Evolutionary conservation across 139 green algal genomes (phyloP), one percentile per base, ranked within the genome.

Genomic region (Raphidocelis subcapitata): DNA sequence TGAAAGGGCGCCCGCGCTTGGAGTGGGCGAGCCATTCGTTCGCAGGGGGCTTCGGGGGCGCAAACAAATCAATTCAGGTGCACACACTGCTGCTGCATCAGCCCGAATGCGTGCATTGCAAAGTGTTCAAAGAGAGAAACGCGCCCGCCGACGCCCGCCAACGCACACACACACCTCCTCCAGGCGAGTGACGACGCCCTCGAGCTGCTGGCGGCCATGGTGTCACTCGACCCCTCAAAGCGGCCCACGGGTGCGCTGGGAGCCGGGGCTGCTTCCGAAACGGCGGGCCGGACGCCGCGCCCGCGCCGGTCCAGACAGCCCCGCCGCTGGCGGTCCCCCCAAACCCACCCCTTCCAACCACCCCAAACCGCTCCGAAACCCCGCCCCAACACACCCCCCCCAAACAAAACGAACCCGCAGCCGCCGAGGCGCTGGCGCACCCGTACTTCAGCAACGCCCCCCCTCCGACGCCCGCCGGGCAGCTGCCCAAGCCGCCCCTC

Each of bases 381-480:
- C 12, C 62, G 41, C 3, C 32, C 28, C 32, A 3, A 31, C 62
- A 3, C 15, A 32, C 35, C 62, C 33, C 18, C 16, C 32, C 35
- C 18, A 15, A 28, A 47, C 28, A 65, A n/a, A n/a, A n/a, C n/a
- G n/a, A n/a, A n/a, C 5, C 16, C 68, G 72, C 73, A 55, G 81
- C 82, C 31, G 68, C 69, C 2, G 77, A 92, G 26, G 86, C 87
- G 8, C 65, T 94, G 26, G 52, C 73, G 59, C 90, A 92, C 77
- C 72, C 72, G n/a, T 96, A 89, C 59, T 95, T 96, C 69, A 67
- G 65, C 36, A 80, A 71, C 41, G 76, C 86, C 18, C 87, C 88
- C 54, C 46, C 61, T 35, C 85, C 89, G 26, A 90, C 87, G n/a
- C 75, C 74, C 15, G 57, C 63, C 8, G 65, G 72, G 18, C 66